Evolutionary conservation across 2,329 filamentous ascomycete genomes (phyloP).

Genomic region (Furcasterigmium furcatum): DNA sequence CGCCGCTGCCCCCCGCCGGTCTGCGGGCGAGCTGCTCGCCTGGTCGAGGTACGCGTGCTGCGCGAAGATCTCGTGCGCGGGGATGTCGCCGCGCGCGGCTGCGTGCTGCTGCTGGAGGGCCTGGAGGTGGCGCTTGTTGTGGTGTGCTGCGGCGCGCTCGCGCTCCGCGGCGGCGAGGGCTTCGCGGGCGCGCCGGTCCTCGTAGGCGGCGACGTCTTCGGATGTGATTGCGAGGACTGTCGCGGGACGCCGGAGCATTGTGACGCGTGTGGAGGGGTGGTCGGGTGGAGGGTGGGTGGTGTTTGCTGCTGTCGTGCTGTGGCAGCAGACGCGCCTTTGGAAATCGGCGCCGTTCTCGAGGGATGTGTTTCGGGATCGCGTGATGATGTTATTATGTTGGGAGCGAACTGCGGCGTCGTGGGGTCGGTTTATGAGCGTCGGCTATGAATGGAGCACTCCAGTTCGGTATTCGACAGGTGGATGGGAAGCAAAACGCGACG

Average conservation of each 20-base stretch:
- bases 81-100: not conserved
- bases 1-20: slow-evolving; percentile 4
- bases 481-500: too few relatives aligned
- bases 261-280: slow-evolving; percentile 6
- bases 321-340: too few relatives aligned
- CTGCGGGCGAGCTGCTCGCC: not conserved
- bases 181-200: slow-evolving; percentile 54
- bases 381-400: too few relatives aligned
- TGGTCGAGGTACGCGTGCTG: slow-evolving; percentile 24
- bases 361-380: too few relatives aligned
- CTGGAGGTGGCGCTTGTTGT: slow-evolving; percentile 40
- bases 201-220: slow-evolving; percentile 68
- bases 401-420: too few relatives aligned
- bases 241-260: slow-evolving; percentile 64
- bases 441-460: too few relatives aligned
- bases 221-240: slow-evolving; percentile 66
- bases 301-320: too few relatives aligned
- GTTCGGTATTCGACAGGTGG: too few relatives aligned
- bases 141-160: slow-evolving; percentile 66
- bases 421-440: too few relatives aligned
- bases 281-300: too few relatives aligned
- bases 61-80: slow-evolving; percentile 15
- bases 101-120: slow-evolving; percentile 3
- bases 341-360: too few relatives aligned
- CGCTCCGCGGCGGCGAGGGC: slow-evolving; percentile 58